Evolutionary conservation across 2,329 filamentous ascomycete genomes (phyloP), one percentile per base, ranked within the genome.

Genomic region (Penicillium oxalicum): DNA sequence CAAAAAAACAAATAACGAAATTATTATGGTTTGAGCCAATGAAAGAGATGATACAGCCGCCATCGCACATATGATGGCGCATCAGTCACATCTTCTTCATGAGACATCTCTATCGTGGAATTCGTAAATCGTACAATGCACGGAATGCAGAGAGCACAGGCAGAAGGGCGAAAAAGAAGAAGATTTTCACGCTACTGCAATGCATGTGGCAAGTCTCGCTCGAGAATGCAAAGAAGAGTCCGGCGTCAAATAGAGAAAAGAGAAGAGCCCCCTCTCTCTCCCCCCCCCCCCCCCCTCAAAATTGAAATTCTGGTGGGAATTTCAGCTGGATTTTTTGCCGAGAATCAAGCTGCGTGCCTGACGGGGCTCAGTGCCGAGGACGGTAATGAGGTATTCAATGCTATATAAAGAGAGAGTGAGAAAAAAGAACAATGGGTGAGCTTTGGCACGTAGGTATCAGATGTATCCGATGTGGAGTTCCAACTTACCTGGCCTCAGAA

Each of bases 401-500:
- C 82, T 86, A 47, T 12, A 27, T 6, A 44, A 44, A 25, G 26
- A 11, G 9, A 1, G 27, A 13, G 27, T 6, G 12, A 26, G 12
- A 1, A 3, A 5, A 33, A 12, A 2, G n/a, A 18, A 12, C 18
- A 18, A 18, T 18, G 18, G 18, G 18, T 18, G 18, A 18, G 18
- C 18, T 18, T 18, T 18, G 18, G 18, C 18, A 18, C 18, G 18
- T 18, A 2, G 18, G 18, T 18, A 18, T 18, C 18, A 18, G 18
- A 18, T 18, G 18, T 18, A 18, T 18, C 18, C 2, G 18, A 18
- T 18, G 2, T 18, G 24, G 1, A 28, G 3, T 12, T 13, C 27
- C 4, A 6, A 79, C 84, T 79, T 72, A 95, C 90, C 87, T 91
- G 59, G 89, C 87, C 60, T 86, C 83, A 44, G 76, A 78, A 39